Evolutionary conservation across 164 flowering plant species (phyloP), one percentile per base, ranked within the genome.

Genomic region (Annona squamosa): DNA sequence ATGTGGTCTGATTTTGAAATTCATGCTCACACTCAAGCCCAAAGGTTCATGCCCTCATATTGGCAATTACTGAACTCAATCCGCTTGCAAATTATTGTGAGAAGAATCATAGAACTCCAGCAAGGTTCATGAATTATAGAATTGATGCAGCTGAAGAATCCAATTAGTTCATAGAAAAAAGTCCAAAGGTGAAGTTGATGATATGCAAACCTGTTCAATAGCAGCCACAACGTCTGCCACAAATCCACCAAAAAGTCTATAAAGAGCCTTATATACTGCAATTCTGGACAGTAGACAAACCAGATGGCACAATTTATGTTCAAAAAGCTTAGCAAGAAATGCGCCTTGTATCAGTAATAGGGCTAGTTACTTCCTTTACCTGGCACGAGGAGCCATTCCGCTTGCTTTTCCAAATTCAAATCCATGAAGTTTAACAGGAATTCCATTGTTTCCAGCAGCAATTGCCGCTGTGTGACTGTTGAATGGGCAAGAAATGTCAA

Each of bases 361-460:
- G 46, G 43, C 48, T 3, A 72, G 70, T 63, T 63, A 7, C 9
- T 26, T 72, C 70, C 56, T 71, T 74, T 70, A 91, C 99, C 98
- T 91, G 71, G 99, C 97, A 78, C 99, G 97, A 4, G 99, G 99
- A 82, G 99, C 99, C 99, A 96, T 96, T 67, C 99, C 99, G 83
- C 99, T 96, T 80, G 99, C 99, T 83, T 81, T 85, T 43, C 99
- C 99, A 86, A 93, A 88, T 79, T 96, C 97, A 84, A 84, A 84
- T 74, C 97, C 94, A 87, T 88, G 90, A 88, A 93, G 81, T 73
- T 90, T 82, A 74, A 96, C 97, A 65, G 95, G 90, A 78, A 96
- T 84, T 73, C 99, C 99, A 85, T 96, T 91, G 81, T 93, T 93
- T 73, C 99, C 99, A 73, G 99, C 99, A 71, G 99, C 99, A 79